A percentile compares a stretch with the other conserved stretches of the same genome.
Evolutionary conservation across 345 rosid genomes (phyloP).

Genomic region (Firmiana major): DNA sequence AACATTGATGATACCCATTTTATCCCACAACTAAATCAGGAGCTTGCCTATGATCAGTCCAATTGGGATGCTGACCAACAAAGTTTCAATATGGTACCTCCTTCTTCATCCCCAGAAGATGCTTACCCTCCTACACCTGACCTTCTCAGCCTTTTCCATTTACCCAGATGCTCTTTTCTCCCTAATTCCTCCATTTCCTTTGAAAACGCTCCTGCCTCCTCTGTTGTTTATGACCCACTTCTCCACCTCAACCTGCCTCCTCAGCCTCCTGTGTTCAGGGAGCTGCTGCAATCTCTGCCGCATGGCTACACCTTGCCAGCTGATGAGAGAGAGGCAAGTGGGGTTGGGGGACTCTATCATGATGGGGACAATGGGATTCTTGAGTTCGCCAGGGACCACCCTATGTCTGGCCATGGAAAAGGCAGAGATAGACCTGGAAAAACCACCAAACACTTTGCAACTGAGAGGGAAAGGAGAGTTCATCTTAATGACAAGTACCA

Average conservation of each 20-base stretch:
- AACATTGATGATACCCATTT: constrained; percentile 9
- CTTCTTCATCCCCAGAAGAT: constrained; percentile 19
- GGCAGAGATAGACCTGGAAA: constrained; percentile 38
- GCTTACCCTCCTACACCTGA: constrained; percentile 41
- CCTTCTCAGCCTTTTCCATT: constrained; percentile 58
- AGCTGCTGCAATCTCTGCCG: constrained; percentile 36
- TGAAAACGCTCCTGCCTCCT: constrained; percentile 34
- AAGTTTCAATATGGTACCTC: constrained; percentile 23
- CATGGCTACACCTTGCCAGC: constrained; percentile 33
- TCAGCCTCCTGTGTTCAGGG: constrained; percentile 52
- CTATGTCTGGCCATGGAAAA: constrained; percentile 38
- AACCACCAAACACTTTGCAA: constrained; percentile 47
- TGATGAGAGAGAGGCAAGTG: constrained; percentile 30
- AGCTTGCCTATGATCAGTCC: constrained; percentile 24
- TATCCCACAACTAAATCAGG: constrained; percentile 32
- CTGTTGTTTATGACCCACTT: constrained; percentile 48
- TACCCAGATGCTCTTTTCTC: constrained; percentile 38
- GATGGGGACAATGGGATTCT: constrained; percentile 43
- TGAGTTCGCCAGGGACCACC: constrained; percentile 40
- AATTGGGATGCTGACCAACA: constrained; percentile 35
- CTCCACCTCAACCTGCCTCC: constrained; percentile 54
- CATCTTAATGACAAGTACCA: constrained; percentile 53
- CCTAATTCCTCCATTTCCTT: constrained; percentile 43
- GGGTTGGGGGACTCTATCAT: constrained; percentile 19
- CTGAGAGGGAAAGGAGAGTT: constrained; percentile 65